Percentiles rank a stretch among this genome's conserved stretches.
These are phyloP conservation scores for Suillus discolor DNA, from an alignment of 768 basidiomycete species.

Conservation along the genomic window DNA sequence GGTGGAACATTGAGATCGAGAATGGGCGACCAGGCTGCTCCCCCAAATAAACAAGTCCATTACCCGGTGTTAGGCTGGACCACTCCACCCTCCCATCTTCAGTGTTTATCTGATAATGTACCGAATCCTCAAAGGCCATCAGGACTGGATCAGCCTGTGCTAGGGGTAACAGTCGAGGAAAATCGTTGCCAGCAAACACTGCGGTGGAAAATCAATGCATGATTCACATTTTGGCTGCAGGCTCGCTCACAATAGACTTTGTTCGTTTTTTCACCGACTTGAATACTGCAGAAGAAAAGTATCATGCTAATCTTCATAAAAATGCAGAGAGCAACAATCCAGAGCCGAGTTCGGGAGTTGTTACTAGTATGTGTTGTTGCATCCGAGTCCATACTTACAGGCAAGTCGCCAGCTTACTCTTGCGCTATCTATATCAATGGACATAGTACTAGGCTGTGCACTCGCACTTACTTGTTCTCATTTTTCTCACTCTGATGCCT, in stretches of 20 bases:
- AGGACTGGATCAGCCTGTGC: not conserved
- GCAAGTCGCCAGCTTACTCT: not conserved
- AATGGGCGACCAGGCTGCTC: conserved; percentile 26
- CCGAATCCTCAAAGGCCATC: not conserved
- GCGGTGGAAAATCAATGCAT: not conserved
- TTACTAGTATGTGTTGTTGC: not conserved
- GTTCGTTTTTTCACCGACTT: not conserved
- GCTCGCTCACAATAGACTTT: not conserved
- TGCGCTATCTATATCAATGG: not conserved
- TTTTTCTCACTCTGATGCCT: not conserved
- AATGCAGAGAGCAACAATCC: not conserved
- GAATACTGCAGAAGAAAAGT: not conserved
- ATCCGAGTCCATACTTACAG: not conserved
- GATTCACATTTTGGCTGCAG: not conserved
- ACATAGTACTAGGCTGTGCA: not conserved
- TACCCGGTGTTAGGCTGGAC: conserved; percentile 25
- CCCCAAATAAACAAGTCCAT: conserved; percentile 30
- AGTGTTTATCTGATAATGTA: not conserved
- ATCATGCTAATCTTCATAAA: not conserved
- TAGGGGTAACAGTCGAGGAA: not conserved
- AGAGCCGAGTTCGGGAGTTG: not conserved
- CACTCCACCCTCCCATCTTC: conserved; percentile 18
- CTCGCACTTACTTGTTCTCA: not conserved
- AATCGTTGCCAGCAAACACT: not conserved
- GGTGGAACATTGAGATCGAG: conserved; percentile 41